Evolutionary conservation across 2,329 filamentous ascomycete genomes (phyloP).

Genomic region (Coniella vitis): DNA sequence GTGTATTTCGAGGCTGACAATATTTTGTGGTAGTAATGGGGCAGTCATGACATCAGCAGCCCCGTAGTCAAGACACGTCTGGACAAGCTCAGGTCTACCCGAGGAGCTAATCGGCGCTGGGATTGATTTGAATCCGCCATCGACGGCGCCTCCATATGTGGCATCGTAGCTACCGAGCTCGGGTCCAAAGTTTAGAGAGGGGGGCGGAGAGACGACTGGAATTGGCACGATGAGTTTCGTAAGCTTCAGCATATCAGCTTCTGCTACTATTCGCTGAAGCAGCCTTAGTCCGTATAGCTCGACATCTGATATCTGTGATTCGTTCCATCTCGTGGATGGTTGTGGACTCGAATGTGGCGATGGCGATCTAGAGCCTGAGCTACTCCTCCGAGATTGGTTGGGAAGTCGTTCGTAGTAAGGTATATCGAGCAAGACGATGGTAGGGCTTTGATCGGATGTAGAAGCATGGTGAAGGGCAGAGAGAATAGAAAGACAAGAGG

Average conservation of each 20-base stretch:
- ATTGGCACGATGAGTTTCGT: slow-evolving; percentile 52
- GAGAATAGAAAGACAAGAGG: slow-evolving; percentile 46
- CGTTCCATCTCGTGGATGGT: slow-evolving; percentile 15
- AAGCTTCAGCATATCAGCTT: slow-evolving; percentile 48
- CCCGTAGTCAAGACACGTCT: slow-evolving; percentile 75
- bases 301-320: slow-evolving; percentile 32
- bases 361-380: slow-evolving; percentile 32
- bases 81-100: slow-evolving; percentile 9
- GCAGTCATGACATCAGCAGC: slow-evolving; percentile 80
- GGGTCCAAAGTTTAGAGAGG: slow-evolving; percentile 3
- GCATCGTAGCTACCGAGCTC: background rate
- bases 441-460: slow-evolving; percentile 46
- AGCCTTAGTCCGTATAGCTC: slow-evolving; percentile 50
- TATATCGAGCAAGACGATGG: slow-evolving; percentile 50
- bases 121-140: slow-evolving; percentile 1
- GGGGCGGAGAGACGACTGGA: slow-evolving; percentile 35
- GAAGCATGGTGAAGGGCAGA: slow-evolving; percentile 47
- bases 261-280: slow-evolving; percentile 50
- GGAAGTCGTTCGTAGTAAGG: slow-evolving; percentile 42
- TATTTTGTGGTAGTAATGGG: slow-evolving; percentile 66
- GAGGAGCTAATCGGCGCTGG: slow-evolving; percentile 1
- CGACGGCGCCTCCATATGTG: slow-evolving; percentile 1
- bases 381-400: slow-evolving; percentile 21
- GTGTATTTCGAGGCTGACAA: slow-evolving; percentile 72
- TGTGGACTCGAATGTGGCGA: slow-evolving; percentile 36